Evolutionary conservation across 192 early-diverging fungal species (phyloP).

Genomic region (Fimicolochytrium jonesii): DNA sequence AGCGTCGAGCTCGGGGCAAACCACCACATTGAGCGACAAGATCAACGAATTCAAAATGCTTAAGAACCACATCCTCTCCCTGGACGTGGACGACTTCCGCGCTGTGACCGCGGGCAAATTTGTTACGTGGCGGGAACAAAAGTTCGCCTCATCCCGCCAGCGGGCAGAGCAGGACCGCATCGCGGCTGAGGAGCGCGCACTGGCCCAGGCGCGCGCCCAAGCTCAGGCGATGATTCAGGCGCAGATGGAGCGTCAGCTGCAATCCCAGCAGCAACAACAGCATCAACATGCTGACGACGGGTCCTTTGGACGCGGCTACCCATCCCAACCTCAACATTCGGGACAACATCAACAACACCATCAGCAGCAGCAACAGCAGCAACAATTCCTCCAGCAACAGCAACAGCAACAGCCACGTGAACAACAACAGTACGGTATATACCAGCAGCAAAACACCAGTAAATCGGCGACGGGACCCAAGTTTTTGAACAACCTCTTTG

Average conservation of each 20-base stretch:
- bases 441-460: not conserved
- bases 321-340: not conserved
- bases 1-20: not conserved
- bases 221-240: slow-evolving; percentile 5
- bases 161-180: slow-evolving; percentile 5
- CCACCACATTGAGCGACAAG: not conserved
- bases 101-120: slow-evolving; percentile 52
- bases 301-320: not conserved
- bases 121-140: slow-evolving; percentile 36
- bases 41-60: slow-evolving; percentile 48
- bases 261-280: slow-evolving; percentile 4
- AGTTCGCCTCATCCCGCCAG: not conserved
- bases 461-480: slow-evolving; percentile 1
- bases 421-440: too few species aligned
- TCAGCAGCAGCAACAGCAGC: not conserved
- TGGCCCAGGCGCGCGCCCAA: not conserved
- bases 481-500: slow-evolving; percentile 14
- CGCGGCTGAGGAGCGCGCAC: slow-evolving; percentile 1
- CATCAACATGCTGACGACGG: not conserved
- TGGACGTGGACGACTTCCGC: slow-evolving; percentile 50
- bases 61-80: slow-evolving; percentile 38
- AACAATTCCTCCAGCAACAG: slow-evolving; percentile 1
- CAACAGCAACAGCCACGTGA: too few species aligned
- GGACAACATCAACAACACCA: slow-evolving; percentile 7
- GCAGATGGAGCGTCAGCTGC: not conserved